Conservation (phyloP, 2,329 filamentous ascomycete genomes). For the Coniochaeta pulveracea region DNA sequence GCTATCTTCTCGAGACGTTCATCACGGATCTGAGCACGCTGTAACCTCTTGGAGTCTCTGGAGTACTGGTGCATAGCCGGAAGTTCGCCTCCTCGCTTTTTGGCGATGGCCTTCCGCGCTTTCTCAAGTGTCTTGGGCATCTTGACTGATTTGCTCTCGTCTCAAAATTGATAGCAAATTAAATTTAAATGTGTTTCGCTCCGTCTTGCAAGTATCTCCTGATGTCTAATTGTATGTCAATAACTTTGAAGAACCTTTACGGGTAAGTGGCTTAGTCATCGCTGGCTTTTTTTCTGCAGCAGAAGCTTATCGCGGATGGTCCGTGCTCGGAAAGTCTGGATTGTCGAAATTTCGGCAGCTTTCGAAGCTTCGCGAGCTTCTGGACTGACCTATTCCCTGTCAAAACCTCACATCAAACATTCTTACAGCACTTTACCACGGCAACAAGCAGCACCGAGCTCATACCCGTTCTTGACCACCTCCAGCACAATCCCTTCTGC, state of each 20-base stretch:
- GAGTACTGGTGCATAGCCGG: slow-evolving; percentile 79
- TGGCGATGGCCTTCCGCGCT: slow-evolving; percentile 78
- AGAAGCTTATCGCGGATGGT: not conserved
- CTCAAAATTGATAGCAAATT: no score
- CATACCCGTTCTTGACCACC: slow-evolving; percentile 2
- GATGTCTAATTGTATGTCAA: not conserved
- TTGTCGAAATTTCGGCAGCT: slow-evolving; percentile 11
- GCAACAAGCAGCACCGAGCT: no score
- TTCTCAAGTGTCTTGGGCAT: slow-evolving; percentile 77
- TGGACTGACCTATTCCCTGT: slow-evolving; percentile 2
- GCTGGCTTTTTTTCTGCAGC: not conserved
- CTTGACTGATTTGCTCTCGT: no score
- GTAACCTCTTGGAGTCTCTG: slow-evolving; percentile 71
- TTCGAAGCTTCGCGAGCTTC: slow-evolving; percentile 7
- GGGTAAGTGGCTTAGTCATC: slow-evolving; percentile 1
- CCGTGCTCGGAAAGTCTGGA: slow-evolving; percentile 4
- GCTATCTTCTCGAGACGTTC: slow-evolving; percentile 68
- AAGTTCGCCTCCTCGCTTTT: slow-evolving; percentile 68
- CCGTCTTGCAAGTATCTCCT: no score
- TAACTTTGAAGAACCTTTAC: not conserved
- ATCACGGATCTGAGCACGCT: slow-evolving; percentile 69
- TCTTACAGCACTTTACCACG: no score
- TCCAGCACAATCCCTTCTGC: not conserved
- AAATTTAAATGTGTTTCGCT: no score
- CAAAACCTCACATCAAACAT: not conserved